Conservation (phyloP, 345 rosid genomes). For the Salix arbutifolia region DNA sequence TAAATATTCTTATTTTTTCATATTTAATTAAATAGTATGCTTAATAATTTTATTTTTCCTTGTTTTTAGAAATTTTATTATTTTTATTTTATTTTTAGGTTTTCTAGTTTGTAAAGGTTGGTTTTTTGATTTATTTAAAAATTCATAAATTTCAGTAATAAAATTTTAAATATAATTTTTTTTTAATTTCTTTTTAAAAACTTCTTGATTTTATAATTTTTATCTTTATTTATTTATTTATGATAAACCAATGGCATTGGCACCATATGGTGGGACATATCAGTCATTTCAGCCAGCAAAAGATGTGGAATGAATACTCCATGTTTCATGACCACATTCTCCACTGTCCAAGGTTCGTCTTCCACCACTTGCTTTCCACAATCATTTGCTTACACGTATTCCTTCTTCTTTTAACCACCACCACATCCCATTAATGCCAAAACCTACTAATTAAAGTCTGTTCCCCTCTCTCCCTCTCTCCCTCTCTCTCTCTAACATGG, state of each 20-base stretch:
- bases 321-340: conserved; percentile 21
- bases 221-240: background rate
- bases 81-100: no score
- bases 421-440: conserved; percentile 12
- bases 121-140: no score
- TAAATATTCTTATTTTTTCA: no score
- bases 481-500: background rate
- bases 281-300: background rate
- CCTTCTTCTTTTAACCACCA: conserved; percentile 8
- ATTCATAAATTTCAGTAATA: no score
- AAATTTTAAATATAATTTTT: no score
- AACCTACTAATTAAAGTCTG: background rate
- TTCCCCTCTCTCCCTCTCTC: background rate
- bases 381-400: conserved; percentile 15
- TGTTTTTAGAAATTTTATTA: no score
- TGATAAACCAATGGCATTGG: background rate
- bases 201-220: no score
- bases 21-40: no score
- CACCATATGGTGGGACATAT: background rate
- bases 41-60: no score
- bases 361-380: conserved; percentile 10
- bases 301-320: conserved; percentile 13
- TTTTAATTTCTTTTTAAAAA: no score
- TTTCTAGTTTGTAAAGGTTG: no score
- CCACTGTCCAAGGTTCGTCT: background rate